These are phyloP conservation scores for Desmodesmus armatus DNA, from an alignment of 139 green algal genomes.

Conservation along the genomic window DNA sequence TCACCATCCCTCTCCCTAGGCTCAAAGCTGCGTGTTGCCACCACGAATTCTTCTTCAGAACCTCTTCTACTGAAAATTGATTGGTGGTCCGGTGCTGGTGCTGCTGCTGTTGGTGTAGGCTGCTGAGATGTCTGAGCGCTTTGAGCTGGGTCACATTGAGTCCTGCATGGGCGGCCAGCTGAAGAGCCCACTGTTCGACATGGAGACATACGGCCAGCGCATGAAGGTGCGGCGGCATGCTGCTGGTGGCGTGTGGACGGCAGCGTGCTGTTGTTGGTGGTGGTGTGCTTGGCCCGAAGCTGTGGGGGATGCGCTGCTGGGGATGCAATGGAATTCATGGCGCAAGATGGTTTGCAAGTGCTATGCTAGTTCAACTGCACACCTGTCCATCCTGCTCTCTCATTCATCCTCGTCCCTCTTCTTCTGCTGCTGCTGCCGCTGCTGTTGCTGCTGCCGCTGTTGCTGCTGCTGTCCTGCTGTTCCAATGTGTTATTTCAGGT, in stretches of 20 bases:
- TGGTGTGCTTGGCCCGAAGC: too few species aligned
- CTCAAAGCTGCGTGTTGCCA: not conserved
- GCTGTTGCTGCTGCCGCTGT: not conserved
- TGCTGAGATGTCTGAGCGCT: constrained; percentile 35
- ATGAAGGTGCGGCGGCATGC: constrained; percentile 48
- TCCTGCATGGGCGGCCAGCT: constrained; percentile 55
- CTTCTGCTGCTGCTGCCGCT: too few species aligned
- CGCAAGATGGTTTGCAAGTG: too few species aligned
- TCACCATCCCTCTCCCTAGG: not conserved
- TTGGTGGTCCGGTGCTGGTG: constrained; percentile 16
- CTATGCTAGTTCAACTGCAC: too few species aligned
- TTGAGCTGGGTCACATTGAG: constrained; percentile 63
- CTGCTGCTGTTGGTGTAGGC: not conserved
- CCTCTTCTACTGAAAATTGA: not conserved
- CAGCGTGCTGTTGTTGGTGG: too few species aligned
- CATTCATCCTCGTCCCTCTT: too few species aligned
- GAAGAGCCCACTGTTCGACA: constrained; percentile 48
- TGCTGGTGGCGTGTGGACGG: too few species aligned
- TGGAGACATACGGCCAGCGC: constrained; percentile 46
- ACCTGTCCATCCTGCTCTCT: too few species aligned
- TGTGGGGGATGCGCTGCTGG: too few species aligned
- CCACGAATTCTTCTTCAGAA: not conserved
- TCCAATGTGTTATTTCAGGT: not conserved
- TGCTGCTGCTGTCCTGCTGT: not conserved
- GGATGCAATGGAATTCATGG: too few species aligned